Evolutionary conservation across 768 basidiomycete genomes (phyloP).

Genomic region (Termitomyces titanicus): DNA sequence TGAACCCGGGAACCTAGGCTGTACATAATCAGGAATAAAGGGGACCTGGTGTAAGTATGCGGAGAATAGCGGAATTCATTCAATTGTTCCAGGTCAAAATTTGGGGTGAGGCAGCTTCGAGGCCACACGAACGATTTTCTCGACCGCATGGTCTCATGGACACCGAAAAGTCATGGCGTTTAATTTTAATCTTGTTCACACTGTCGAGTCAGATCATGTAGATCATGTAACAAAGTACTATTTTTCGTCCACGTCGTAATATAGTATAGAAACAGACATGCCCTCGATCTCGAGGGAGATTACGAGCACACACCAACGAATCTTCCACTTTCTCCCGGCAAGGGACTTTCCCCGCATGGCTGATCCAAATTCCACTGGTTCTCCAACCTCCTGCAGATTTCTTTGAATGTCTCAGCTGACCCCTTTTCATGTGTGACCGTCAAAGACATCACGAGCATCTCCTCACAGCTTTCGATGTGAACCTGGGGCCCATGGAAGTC

Average conservation of each 20-base stretch:
- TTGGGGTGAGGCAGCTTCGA: background rate
- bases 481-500: conserved; percentile 52
- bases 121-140: background rate
- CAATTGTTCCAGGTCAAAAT: background rate
- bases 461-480: conserved; percentile 36
- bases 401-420: conserved; percentile 76
- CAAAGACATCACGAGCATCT: conserved; percentile 47
- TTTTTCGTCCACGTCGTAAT: background rate
- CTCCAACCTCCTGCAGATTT: conserved; percentile 61
- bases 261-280: background rate
- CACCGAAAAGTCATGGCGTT: background rate
- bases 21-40: no score
- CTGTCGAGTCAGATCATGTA: background rate
- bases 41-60: no score
- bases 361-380: conserved; percentile 67
- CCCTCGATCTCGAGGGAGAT: background rate
- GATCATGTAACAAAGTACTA: background rate
- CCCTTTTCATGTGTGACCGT: conserved; percentile 83
- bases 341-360: background rate
- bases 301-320: background rate
- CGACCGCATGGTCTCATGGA: background rate
- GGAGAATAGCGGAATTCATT: background rate
- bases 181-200: background rate
- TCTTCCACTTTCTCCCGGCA: background rate
- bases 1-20: no score